Conservation (phyloP, 2,329 filamentous ascomycete species). For the Colletotrichum musicola region DNA sequence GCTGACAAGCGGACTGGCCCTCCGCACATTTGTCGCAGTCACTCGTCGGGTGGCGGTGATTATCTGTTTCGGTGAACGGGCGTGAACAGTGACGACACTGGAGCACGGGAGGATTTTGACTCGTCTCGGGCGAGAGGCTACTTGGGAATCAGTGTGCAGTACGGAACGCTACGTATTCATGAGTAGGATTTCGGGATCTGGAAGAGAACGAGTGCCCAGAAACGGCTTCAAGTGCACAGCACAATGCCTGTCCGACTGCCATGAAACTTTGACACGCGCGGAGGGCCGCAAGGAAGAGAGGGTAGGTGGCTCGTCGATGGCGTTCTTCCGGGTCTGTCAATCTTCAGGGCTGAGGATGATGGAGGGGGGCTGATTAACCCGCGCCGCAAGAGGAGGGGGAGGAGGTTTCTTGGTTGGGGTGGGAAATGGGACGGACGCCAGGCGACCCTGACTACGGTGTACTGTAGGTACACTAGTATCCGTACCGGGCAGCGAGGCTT, state of each 20-base stretch:
- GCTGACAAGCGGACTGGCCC: background rate
- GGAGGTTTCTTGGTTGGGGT: background rate
- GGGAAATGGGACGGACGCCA: background rate
- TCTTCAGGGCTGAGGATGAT: background rate
- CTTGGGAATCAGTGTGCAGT: background rate
- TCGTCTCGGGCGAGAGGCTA: background rate
- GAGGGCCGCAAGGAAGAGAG: too few relatives aligned
- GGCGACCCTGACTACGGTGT: too few relatives aligned
- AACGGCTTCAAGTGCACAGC: too few relatives aligned
- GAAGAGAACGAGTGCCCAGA: too few relatives aligned
- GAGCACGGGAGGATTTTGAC: background rate
- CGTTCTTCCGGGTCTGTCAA: too few relatives aligned
- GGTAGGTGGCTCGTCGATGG: too few relatives aligned
- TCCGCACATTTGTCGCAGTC: background rate
- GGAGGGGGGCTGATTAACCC: too few relatives aligned
- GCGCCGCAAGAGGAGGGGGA: too few relatives aligned
- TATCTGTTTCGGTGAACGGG: background rate
- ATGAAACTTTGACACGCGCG: slow-evolving; percentile 11
- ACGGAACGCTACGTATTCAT: too few relatives aligned
- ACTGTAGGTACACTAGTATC: too few relatives aligned
- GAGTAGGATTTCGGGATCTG: too few relatives aligned
- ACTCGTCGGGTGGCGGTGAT: background rate
- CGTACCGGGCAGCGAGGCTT: too few relatives aligned
- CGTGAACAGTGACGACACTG: background rate
- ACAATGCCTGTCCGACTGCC: slow-evolving; percentile 18